Percentiles rank a stretch among this genome's conserved stretches.
These are phyloP conservation scores for Fraxinus albicans DNA, from an alignment of 305 asterid species.

Conservation along the genomic window DNA sequence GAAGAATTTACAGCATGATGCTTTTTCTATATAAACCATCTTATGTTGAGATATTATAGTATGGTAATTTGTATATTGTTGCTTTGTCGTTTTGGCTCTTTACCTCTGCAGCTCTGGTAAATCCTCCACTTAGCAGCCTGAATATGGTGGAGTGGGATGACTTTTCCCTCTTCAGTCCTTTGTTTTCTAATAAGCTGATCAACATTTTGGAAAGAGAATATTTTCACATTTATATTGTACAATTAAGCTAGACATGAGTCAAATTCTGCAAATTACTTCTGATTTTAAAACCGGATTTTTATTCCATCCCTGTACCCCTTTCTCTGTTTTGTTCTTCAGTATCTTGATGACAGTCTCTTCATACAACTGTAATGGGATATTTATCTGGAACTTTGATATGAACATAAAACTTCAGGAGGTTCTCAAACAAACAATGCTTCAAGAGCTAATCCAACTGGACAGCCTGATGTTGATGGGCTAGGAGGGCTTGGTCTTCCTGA, in stretches of 20 bases:
- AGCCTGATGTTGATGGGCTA: slow-evolving; percentile 35
- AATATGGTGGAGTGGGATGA: background rate
- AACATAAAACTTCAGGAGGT: slow-evolving; percentile 28
- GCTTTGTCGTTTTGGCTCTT: background rate
- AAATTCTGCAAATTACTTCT: background rate
- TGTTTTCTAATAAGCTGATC: background rate
- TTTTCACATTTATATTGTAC: background rate
- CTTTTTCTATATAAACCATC: background rate
- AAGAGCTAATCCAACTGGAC: slow-evolving; percentile 48
- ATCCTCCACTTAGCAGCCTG: background rate
- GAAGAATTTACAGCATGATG: slow-evolving; percentile 1
- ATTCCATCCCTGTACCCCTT: background rate
- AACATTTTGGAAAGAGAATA: background rate
- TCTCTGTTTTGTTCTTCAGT: background rate
- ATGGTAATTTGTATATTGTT: background rate
- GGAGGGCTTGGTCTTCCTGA: slow-evolving; percentile 51
- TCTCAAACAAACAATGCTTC: slow-evolving; percentile 45
- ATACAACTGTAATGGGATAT: slow-evolving; percentile 13
- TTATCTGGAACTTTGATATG: background rate
- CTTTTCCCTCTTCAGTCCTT: background rate
- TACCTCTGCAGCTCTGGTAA: background rate
- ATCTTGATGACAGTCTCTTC: background rate
- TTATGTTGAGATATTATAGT: background rate
- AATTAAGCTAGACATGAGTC: background rate
- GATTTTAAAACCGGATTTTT: background rate